Conservation (phyloP, 257 asterid genomes). For the Knoxia roxburghii region DNA sequence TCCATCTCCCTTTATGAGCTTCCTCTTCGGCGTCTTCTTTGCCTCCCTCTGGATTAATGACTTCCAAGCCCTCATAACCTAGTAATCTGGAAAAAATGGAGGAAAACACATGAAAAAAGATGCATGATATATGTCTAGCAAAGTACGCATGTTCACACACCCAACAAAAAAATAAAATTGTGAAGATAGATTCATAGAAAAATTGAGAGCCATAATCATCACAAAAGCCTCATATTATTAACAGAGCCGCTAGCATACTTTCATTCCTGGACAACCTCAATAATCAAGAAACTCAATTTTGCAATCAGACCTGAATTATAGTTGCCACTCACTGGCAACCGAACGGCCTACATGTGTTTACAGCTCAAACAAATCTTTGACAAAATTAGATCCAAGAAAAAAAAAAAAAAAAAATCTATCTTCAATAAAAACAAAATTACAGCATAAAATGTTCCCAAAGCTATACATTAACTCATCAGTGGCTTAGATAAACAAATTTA, state of each 20-base stretch:
- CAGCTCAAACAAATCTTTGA: neutral
- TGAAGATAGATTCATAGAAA: no score
- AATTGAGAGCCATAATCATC: neutral
- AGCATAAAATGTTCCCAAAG: neutral
- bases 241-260: neutral
- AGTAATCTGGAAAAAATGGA: conserved; percentile 43
- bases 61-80: conserved; percentile 93
- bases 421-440: no score
- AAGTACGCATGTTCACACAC: neutral
- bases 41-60: conserved; percentile 97
- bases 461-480: no score
- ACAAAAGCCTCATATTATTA: neutral
- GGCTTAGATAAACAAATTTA: no score
- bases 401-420: neutral
- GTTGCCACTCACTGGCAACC: no score
- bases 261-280: neutral
- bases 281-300: neutral
- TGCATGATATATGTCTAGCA: neutral
- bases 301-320: neutral
- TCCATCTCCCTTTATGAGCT: conserved; percentile 96
- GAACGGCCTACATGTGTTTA: neutral
- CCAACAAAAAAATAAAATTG: neutral
- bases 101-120: conserved; percentile 3
- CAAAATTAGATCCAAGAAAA: neutral
- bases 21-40: conserved; percentile 95